These are phyloP conservation scores for Cyberlindnera lachancei DNA, from an alignment of 805 yeast species.

Conservation along the genomic window DNA sequence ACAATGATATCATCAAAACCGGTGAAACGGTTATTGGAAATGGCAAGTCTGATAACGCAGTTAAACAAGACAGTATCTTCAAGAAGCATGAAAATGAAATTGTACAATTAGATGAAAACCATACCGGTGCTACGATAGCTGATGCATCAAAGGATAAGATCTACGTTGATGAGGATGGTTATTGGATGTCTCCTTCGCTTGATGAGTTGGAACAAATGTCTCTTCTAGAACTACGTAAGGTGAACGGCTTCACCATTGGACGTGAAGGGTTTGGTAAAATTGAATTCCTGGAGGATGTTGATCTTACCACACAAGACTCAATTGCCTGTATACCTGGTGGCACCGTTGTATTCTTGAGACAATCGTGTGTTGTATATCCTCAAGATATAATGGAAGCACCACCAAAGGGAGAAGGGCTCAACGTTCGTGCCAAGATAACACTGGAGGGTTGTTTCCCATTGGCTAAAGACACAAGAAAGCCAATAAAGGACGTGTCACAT, in stretches of 20 bases:
- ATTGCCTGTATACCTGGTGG: constrained; percentile 59
- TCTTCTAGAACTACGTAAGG: constrained; percentile 54
- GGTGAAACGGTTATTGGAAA: neutral
- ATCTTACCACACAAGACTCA: constrained; percentile 59
- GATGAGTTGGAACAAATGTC: constrained; percentile 53
- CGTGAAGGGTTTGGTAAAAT: constrained; percentile 66
- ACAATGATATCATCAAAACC: neutral
- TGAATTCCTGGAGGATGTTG: constrained; percentile 76
- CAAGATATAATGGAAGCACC: constrained; percentile 53
- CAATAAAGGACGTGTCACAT: constrained; percentile 71
- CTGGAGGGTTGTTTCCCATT: constrained; percentile 76
- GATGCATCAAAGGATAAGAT: too few relatives aligned
- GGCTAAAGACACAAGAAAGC: constrained; percentile 61
- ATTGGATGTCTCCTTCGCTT: constrained; percentile 79
- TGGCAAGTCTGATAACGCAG: neutral
- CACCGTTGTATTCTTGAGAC: constrained; percentile 51
- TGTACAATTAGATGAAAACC: too few relatives aligned
- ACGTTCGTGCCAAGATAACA: constrained; percentile 65
- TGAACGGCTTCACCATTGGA: constrained; percentile 67
- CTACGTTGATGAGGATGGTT: constrained; percentile 52
- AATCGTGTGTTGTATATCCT: constrained; percentile 66
- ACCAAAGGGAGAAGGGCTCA: constrained; percentile 70
- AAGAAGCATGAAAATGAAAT: too few relatives aligned
- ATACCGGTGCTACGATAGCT: too few relatives aligned
- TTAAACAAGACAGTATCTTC: neutral